Evolutionary conservation across 192 early-diverging fungal species (phyloP).

Genomic region (Coemansia sp.): DNA sequence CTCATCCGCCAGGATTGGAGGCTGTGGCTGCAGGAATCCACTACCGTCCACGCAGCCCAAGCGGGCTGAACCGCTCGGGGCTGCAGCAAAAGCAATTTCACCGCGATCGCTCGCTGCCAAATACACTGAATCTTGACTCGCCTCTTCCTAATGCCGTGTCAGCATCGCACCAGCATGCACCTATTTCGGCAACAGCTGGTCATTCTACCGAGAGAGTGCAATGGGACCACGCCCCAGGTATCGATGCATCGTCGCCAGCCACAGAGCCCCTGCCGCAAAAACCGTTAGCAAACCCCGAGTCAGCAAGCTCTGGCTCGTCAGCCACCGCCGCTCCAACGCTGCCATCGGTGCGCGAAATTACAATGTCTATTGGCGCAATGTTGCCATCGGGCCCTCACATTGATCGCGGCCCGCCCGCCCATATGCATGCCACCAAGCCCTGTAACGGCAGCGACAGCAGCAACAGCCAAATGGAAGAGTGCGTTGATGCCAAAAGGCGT

Average conservation of each 20-base stretch:
- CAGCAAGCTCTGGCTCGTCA: slow-evolving; percentile 16
- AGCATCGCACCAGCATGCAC: neutral
- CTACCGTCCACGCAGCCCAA: slow-evolving; percentile 9
- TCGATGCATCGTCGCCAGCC: slow-evolving; percentile 9
- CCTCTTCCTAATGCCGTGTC: slow-evolving; percentile 8
- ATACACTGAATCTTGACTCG: slow-evolving; percentile 2
- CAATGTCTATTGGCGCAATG: slow-evolving; percentile 41
- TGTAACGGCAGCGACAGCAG: neutral
- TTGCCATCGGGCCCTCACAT: slow-evolving; percentile 19
- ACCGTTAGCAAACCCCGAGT: slow-evolving; percentile 10
- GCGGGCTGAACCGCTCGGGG: neutral
- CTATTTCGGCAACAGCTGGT: neutral
- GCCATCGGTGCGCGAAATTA: slow-evolving; percentile 50
- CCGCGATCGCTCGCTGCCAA: slow-evolving; percentile 23
- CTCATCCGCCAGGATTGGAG: neutral
- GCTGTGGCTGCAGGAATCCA: neutral
- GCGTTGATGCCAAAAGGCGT: slow-evolving; percentile 15
- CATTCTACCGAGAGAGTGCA: neutral
- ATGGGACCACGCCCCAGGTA: slow-evolving; percentile 16
- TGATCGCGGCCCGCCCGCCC: slow-evolving; percentile 10
- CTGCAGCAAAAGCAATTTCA: slow-evolving; percentile 7
- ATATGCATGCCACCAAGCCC: neutral
- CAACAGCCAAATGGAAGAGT: neutral
- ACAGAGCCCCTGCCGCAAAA: slow-evolving; percentile 1
- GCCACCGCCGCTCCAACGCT: slow-evolving; percentile 24